Evolutionary conservation across 2,329 filamentous ascomycete genomes (phyloP), one percentile per base, ranked within the genome.

Genomic region (Dactylellina parvicollis): DNA sequence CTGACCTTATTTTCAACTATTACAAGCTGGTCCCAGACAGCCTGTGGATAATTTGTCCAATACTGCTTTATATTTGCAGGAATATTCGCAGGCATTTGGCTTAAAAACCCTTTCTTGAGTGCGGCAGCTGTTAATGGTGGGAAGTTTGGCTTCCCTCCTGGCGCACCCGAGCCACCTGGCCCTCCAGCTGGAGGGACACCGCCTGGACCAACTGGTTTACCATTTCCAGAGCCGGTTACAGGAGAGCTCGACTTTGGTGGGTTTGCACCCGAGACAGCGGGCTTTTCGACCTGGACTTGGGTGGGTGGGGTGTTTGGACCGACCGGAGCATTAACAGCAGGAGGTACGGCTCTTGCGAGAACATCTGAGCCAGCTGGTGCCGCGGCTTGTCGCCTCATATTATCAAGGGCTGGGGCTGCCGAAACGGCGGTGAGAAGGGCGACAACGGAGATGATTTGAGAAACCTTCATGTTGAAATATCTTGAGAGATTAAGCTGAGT

Each of bases 401-500:
- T 30, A n/a, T 30, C 22, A 9, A 26, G 3, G 2, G 55, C 18
- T 1, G 36, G 38, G 1, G 42, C 55, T 2, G 55, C 38, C 16
- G 38, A 38, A 16, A 24, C 40, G 22, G 55, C 55, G 26, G 40
- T 40, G 7, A 59, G 12, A 40, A 47, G n/a, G 24, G 28, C 24
- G 7, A 59, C 7, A 16, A 22, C 16, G 9, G 55, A 59, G 26
- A 54, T 20, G 30, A 54, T 36, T 18, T 54, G 49, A 36, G 49
- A 28, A 28, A 54, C 49, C 49, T 54, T 54, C 49, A 54, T 54
- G 36, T 54, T 54, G 49, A 38, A 32, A 9, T 38, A n/a, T 4
- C 12, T 32, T 12, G 10, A 38, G 34, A 14, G 4, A n/a, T 38
- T 38, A 32, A 32, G 30, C 30, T 5, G 30, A 5, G 16, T 4